phyloP scores from a whole-genome alignment of 2,329 filamentous ascomycete species.

The Mariannaea elegans region DNA sequence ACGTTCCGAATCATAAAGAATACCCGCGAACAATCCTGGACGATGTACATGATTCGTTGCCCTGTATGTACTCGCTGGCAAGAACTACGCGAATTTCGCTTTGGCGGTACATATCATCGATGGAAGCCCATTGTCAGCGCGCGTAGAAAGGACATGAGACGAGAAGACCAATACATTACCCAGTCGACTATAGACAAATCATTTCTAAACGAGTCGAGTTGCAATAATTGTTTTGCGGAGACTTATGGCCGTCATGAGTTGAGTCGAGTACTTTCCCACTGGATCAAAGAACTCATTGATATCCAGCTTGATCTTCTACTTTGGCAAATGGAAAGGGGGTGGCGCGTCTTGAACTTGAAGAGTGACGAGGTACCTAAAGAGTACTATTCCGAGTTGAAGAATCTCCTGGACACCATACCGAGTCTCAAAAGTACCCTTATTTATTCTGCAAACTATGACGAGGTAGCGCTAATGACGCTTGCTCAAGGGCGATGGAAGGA shows the following conservation, averaged over 20 bases:
- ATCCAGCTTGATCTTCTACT: neutral
- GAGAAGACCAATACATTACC: neutral
- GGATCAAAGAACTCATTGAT: neutral
- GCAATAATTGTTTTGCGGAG: conserved; percentile 21
- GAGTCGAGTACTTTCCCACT: neutral
- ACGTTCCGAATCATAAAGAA: neutral
- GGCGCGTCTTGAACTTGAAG: neutral
- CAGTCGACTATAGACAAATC: neutral
- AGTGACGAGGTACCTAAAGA: neutral
- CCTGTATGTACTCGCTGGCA: conserved; percentile 26
- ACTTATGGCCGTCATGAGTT: conserved; percentile 2
- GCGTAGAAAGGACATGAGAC: neutral
- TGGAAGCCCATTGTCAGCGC: neutral
- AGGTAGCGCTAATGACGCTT: conserved; percentile 4
- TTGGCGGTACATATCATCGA: neutral
- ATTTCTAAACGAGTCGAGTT: no score
- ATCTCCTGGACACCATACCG: no score
- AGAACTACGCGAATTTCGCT: conserved; percentile 25
- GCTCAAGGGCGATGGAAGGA: conserved; percentile 7
- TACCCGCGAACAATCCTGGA: neutral
- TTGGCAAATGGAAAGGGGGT: neutral
- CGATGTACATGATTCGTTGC: conserved; percentile 28
- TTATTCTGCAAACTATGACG: neutral
- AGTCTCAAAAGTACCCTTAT: neutral
- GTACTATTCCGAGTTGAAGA: neutral